A percentile compares a stretch with the other conserved stretches of the same genome.
These are phyloP conservation scores for Phytopythium litorale DNA, from an alignment of 352 stramenopile genomes.

Conservation along the genomic window DNA sequence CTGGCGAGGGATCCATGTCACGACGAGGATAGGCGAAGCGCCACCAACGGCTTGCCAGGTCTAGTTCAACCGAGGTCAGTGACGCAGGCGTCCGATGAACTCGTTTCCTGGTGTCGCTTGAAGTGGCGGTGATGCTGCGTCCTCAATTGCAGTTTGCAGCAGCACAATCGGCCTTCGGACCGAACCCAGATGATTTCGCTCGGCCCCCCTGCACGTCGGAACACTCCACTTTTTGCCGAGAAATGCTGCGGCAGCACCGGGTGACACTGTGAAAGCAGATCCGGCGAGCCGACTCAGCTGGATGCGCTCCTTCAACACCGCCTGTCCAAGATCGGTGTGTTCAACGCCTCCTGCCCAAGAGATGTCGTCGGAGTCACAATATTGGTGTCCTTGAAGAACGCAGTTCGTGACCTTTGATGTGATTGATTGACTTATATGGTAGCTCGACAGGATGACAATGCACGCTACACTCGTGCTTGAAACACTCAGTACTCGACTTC, in stretches of 20 bases:
- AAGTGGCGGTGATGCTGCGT: background rate
- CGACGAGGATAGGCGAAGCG: background rate
- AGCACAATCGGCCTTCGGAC: background rate
- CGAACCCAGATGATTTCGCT: background rate
- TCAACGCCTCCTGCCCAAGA: too few species aligned
- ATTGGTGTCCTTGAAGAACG: too few species aligned
- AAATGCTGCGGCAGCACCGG: background rate
- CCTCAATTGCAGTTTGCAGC: too few species aligned
- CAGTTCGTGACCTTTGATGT: too few species aligned
- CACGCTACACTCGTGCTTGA: background rate
- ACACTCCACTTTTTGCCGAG: background rate
- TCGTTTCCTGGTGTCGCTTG: background rate
- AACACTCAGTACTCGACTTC: conserved; percentile 37
- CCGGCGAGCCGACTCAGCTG: background rate
- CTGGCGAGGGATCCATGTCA: background rate
- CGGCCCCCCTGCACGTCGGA: background rate
- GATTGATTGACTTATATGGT: too few species aligned
- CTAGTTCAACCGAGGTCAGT: background rate
- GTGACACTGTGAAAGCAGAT: background rate
- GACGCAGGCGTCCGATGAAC: background rate
- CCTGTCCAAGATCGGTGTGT: background rate
- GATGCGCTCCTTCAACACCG: background rate
- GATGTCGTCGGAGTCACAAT: too few species aligned
- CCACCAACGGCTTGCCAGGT: background rate
- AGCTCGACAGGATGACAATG: too few species aligned